Base-by-base conservation (phyloP, 1,284 basidiomycete genomes). In the Ganoderma lingzhi region DNA sequence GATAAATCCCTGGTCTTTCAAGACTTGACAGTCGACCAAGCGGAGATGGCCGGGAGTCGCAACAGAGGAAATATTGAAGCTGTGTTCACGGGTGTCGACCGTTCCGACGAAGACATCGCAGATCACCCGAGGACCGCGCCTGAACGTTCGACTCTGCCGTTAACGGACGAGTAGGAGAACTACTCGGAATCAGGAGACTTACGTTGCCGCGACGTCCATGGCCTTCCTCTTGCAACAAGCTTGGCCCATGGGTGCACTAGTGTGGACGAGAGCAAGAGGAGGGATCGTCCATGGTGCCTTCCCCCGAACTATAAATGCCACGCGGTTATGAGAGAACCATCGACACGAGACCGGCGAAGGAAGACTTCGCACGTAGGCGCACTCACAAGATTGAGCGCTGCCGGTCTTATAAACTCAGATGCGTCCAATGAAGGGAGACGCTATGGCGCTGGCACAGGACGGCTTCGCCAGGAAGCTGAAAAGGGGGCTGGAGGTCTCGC, bases 11-110 rank as follows among this genome's bases (percentile, higher is more conserved):
- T 56, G 17, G 6, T 56, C 48, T 3, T 23, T 37, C 35, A 64
- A 19, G 2, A 35, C 66, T 9, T 35, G n/a, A 32, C 68, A 69
- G 56, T 69, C 68, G 23, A 69, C 37, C 2, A 69, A 59, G 28
- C 68, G 64, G 28, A 69, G 15, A 6, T 28, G 60, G 23, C 68
- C 55, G 14, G 63, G 56, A 15, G 63, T 65, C 6, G 66, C 66
- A 17, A 55, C 32, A 5, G 45, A 32, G 32, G 62, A n/a, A 12
- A 63, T 44, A 30, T 15, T 44, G 12, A 63, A 53, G 19, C 12
- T 9, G 4, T 32, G 32, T 19, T 37, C 58, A n/a, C 58, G 23
- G 10, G 37, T 60, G 37, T 60, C 39, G 35, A 60, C 8, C n/a
- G 58, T 60, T 8, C 58, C 58, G n/a, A 41, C 58, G 35, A 60